These are phyloP conservation scores for Trichoderma endophyticum DNA, from an alignment of 2,329 filamentous ascomycete genomes.

Conservation along the genomic window DNA sequence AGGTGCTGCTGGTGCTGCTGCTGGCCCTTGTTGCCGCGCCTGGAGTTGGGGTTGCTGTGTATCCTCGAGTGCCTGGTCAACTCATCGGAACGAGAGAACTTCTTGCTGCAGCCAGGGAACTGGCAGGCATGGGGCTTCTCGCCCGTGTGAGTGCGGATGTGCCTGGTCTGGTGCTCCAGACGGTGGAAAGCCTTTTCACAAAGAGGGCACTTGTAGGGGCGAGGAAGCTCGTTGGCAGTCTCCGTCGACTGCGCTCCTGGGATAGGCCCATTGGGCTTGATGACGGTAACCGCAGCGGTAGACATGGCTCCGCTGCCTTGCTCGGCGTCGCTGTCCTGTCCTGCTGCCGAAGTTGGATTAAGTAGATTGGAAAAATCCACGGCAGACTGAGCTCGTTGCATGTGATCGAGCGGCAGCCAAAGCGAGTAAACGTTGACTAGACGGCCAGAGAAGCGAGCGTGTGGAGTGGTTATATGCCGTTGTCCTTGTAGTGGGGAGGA, in stretches of 20 bases:
- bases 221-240: conserved; percentile 67
- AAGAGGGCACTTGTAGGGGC: conserved; percentile 96
- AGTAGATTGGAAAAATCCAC: conserved; percentile 75
- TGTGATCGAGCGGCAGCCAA: conserved; percentile 49
- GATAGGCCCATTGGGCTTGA: conserved; percentile 61
- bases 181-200: conserved; percentile 99
- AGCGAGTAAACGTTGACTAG: neutral
- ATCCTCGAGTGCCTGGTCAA: conserved; percentile 95
- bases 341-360: conserved; percentile 48
- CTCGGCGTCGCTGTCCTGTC: conserved; percentile 28
- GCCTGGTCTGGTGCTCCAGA: conserved; percentile 84
- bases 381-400: conserved; percentile 71
- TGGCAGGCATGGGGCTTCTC: conserved; percentile 97
- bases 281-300: conserved; percentile 49
- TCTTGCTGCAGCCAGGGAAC: conserved; percentile 93
- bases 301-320: conserved; percentile 46
- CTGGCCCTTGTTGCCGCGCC: conserved; percentile 80
- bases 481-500: neutral
- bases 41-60: conserved; percentile 97
- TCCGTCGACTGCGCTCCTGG: conserved; percentile 61
- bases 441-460: neutral
- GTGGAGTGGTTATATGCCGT: neutral
- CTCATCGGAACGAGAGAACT: conserved; percentile 95
- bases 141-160: conserved; percentile 95
- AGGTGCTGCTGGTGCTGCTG: conserved; percentile 39